Conservation (phyloP, 2,329 filamentous ascomycete genomes). For the Xylariaceae sp. region DNA sequence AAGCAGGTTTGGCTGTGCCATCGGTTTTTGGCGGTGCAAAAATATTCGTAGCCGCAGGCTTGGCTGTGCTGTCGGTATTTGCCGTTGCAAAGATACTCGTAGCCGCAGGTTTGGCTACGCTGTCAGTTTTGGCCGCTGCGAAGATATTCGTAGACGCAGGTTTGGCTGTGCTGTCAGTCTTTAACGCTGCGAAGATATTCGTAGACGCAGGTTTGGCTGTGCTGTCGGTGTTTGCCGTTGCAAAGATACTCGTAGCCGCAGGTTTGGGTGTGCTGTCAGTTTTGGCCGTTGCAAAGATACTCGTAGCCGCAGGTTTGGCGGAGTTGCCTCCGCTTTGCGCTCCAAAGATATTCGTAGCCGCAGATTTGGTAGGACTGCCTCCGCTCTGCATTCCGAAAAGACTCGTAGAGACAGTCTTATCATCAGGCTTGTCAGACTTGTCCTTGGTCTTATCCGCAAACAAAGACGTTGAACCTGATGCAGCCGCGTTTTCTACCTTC, state of each 20-base stretch:
- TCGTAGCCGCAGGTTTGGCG: constrained; percentile 15
- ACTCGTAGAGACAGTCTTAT: constrained; percentile 14
- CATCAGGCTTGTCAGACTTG: not conserved
- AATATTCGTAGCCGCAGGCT: too few relatives aligned
- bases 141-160: too few relatives aligned
- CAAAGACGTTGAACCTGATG: constrained; percentile 14
- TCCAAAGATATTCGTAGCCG: constrained; percentile 23
- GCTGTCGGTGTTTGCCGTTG: constrained; percentile 8
- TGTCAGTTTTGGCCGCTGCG: too few relatives aligned
- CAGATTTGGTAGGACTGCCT: constrained; percentile 32
- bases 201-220: constrained; percentile 14
- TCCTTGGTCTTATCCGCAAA: constrained; percentile 3
- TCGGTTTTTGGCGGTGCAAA: too few relatives aligned
- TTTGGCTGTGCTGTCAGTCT: too few relatives aligned
- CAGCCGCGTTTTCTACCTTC: constrained; percentile 33
- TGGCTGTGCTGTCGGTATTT: too few relatives aligned
- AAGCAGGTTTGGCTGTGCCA: too few relatives aligned
- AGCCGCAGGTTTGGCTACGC: too few relatives aligned
- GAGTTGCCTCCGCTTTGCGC: constrained; percentile 6
- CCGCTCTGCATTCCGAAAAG: constrained; percentile 5
- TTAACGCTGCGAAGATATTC: not conserved
- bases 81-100: not conserved
- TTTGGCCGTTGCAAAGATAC: constrained; percentile 21
- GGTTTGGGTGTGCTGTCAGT: not conserved
- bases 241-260: constrained; percentile 22